Conservation (phyloP, 352 stramenopile genomes). For the Phytophthora cajani region DNA sequence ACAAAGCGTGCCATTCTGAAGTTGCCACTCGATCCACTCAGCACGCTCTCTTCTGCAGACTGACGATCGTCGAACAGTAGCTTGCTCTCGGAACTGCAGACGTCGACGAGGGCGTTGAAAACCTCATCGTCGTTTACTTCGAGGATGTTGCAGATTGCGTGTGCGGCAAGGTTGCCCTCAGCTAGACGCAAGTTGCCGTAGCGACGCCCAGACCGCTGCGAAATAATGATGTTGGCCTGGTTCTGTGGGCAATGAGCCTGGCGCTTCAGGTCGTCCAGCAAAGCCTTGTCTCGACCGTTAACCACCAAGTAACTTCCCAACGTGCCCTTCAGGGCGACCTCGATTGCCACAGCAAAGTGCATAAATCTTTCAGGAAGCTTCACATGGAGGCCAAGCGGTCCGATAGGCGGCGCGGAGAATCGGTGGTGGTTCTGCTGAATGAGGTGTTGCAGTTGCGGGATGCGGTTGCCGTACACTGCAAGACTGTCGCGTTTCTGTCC, state of each 20-base stretch:
- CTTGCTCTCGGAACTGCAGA: constrained; percentile 81
- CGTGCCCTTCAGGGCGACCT: constrained; percentile 76
- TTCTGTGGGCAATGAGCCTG: constrained; percentile 69
- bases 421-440: constrained; percentile 75
- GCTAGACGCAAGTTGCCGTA: constrained; percentile 68
- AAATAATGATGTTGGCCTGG: constrained; percentile 85
- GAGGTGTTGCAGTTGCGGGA: constrained; percentile 74
- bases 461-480: constrained; percentile 69
- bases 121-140: constrained; percentile 79
- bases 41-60: constrained; percentile 55
- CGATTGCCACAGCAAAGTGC: constrained; percentile 74
- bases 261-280: constrained; percentile 79
- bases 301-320: constrained; percentile 82
- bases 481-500: constrained; percentile 68
- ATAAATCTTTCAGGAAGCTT: constrained; percentile 75
- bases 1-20: constrained; percentile 74
- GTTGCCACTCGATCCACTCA: constrained; percentile 62
- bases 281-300: constrained; percentile 76
- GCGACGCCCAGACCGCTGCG: constrained; percentile 54
- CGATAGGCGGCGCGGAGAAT: constrained; percentile 74
- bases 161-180: constrained; percentile 51
- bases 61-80: constrained; percentile 72
- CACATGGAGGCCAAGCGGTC: constrained; percentile 73
- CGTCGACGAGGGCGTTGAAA: constrained; percentile 84
- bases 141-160: constrained; percentile 82